phyloP scores from a whole-genome alignment of 495 filamentous ascomycete genomes.

The Neurospora sp. region DNA sequence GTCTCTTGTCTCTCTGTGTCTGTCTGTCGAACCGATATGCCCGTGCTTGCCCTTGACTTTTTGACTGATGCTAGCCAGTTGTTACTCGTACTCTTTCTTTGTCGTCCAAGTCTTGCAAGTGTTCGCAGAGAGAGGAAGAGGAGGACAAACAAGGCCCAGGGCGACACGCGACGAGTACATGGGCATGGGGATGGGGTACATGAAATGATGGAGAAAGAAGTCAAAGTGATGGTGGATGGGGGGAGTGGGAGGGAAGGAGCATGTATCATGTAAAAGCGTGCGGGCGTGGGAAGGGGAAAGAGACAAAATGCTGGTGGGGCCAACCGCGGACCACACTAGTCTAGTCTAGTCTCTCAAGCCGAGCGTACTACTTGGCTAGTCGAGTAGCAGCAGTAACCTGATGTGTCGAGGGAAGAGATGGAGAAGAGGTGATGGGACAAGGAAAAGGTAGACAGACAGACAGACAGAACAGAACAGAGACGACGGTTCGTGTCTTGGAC shows the following conservation, averaged over 20 bases:
- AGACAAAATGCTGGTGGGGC: not conserved
- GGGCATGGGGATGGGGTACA: slow-evolving; percentile 15
- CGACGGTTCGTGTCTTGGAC: slow-evolving; percentile 6
- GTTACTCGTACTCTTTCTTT: not conserved
- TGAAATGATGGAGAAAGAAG: slow-evolving; percentile 9
- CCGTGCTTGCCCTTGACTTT: not conserved
- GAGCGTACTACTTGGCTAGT: not conserved
- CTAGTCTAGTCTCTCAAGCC: not conserved
- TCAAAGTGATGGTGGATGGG: not conserved
- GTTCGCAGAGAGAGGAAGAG: not conserved
- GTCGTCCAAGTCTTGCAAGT: not conserved
- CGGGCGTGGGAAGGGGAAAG: slow-evolving; percentile 3
- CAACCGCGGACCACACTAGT: not conserved
- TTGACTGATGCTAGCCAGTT: not conserved
- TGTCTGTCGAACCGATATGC: not conserved
- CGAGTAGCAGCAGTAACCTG: not conserved
- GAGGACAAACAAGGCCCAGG: slow-evolving; percentile 10
- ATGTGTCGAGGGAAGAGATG: not conserved
- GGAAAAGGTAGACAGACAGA: slow-evolving; percentile 9
- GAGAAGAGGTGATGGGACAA: not conserved
- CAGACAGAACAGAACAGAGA: slow-evolving; percentile 9
- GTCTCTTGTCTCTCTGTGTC: not conserved
- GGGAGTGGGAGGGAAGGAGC: not conserved
- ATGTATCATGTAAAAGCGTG: slow-evolving; percentile 6
- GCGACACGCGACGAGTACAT: slow-evolving; percentile 18